Percentiles rank a stretch among this genome's conserved stretches.
Conservation (phyloP, 495 filamentous ascomycete species). For the Schizothecium vesticola region DNA sequence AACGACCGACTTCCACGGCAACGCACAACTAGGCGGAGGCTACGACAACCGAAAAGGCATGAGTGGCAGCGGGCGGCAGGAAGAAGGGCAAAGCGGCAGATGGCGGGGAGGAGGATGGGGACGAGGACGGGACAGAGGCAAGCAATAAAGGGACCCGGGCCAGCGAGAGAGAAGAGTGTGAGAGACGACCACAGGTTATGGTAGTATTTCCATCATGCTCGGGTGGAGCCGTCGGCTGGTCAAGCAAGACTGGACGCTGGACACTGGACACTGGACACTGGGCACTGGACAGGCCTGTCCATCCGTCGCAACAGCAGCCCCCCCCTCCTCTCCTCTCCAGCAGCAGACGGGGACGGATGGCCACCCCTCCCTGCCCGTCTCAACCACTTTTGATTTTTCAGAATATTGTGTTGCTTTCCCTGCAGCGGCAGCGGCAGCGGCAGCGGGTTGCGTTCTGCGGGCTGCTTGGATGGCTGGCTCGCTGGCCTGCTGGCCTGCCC, state of each 20-base stretch:
- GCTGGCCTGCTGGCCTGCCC: slow-evolving; percentile 4
- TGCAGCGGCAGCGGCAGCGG: background rate
- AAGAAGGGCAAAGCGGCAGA: slow-evolving; percentile 3
- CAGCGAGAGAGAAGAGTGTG: background rate
- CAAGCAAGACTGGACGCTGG: background rate
- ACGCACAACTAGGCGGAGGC: slow-evolving; percentile 5
- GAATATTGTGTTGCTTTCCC: background rate
- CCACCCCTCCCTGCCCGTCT: background rate
- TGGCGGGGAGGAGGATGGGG: background rate
- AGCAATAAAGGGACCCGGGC: slow-evolving; percentile 6
- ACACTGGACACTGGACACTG: background rate
- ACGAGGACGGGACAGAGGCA: slow-evolving; percentile 6
- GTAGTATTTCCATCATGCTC: slow-evolving; percentile 7
- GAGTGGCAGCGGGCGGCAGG: background rate
- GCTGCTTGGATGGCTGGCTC: background rate
- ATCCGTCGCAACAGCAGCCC: background rate
- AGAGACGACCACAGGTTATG: background rate
- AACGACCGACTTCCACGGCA: slow-evolving; percentile 15
- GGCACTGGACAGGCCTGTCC: background rate
- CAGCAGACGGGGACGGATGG: background rate
- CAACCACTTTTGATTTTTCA: background rate
- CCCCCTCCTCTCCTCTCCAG: background rate
- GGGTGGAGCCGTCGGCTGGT: slow-evolving; percentile 7
- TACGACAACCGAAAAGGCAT: slow-evolving; percentile 2
- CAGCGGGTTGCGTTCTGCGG: background rate